Conservation (phyloP, 371 early-diverging fungal genomes). For the Coelomomyces lativittatus region DNA sequence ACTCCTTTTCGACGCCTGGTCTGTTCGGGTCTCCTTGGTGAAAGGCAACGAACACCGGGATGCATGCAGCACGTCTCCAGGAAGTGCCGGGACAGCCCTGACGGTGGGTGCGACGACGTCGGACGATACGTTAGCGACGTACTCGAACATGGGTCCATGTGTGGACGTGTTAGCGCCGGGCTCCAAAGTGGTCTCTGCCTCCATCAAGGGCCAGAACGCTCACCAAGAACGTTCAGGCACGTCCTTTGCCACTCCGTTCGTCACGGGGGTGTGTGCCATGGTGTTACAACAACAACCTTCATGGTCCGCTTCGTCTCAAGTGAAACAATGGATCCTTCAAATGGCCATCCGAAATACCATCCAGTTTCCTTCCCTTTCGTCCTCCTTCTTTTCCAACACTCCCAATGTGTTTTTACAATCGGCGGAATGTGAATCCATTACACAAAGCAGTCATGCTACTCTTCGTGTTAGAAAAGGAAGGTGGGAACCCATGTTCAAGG, state of each 20-base stretch:
- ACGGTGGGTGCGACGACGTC: slow-evolving; percentile 47
- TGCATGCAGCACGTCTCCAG: slow-evolving; percentile 22
- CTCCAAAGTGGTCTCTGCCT: neutral
- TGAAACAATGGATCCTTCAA: neutral
- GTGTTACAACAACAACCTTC: neutral
- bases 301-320: too few species aligned
- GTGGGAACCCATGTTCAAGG: too few species aligned
- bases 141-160: slow-evolving; percentile 58
- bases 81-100: slow-evolving; percentile 24
- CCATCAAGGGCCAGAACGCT: neutral
- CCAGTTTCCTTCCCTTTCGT: neutral
- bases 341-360: neutral
- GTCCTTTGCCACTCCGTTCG: neutral
- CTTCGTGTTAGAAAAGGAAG: too few species aligned
- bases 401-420: too few species aligned
- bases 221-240: neutral
- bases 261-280: neutral
- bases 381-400: neutral
- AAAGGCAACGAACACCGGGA: neutral
- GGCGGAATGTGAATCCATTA: too few species aligned
- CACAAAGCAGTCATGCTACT: too few species aligned
- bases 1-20: too few species aligned
- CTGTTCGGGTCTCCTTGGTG: too few species aligned
- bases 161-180: slow-evolving; percentile 17
- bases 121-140: slow-evolving; percentile 39